Evolutionary conservation across 345 rosid species (phyloP).

Genomic region (thale cress (Arabidopsis thaliana)): DNA sequence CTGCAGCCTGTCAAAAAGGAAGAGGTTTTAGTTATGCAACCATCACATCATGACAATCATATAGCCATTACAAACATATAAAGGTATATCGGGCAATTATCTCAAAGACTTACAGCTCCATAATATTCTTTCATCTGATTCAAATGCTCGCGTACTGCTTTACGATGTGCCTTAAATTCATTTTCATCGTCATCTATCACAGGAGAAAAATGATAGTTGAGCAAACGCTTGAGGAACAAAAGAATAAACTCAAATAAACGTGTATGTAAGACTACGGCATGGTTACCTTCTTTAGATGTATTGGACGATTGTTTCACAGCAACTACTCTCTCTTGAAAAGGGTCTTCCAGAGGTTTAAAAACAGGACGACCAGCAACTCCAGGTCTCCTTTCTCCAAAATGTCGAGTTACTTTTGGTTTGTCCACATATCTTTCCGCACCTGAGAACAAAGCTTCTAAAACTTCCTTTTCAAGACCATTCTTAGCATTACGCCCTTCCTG

Average conservation of each 20-base stretch:
- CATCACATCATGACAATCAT: conserved; percentile 31
- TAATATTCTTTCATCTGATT: conserved; percentile 63
- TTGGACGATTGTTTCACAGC: conserved; percentile 33
- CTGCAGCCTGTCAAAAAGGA: conserved; percentile 56
- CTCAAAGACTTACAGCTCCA: conserved; percentile 57
- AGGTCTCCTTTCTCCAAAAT: conserved; percentile 45
- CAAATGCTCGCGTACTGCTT: conserved; percentile 64
- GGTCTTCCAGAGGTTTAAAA: conserved; percentile 48
- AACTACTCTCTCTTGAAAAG: conserved; percentile 39
- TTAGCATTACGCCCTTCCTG: conserved; percentile 40
- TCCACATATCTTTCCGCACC: conserved; percentile 49
- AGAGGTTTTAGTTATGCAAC: conserved; percentile 27
- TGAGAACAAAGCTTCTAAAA: conserved; percentile 56
- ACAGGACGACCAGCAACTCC: conserved; percentile 46
- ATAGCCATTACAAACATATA: conserved; percentile 5
- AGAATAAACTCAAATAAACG: conserved; percentile 17
- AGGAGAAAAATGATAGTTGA: conserved; percentile 35
- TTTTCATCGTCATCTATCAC: conserved; percentile 52
- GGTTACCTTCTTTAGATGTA: conserved; percentile 49
- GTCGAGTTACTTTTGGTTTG: conserved; percentile 35
- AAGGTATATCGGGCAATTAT: background rate
- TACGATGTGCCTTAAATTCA: conserved; percentile 55
- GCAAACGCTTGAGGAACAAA: conserved; percentile 9
- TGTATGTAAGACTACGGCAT: conserved; percentile 14
- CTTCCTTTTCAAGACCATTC: conserved; percentile 52